Percentiles rank a stretch among this genome's conserved stretches.
These are phyloP conservation scores for Sarcodon aspratus DNA, from an alignment of 768 basidiomycete species.

Conservation along the genomic window DNA sequence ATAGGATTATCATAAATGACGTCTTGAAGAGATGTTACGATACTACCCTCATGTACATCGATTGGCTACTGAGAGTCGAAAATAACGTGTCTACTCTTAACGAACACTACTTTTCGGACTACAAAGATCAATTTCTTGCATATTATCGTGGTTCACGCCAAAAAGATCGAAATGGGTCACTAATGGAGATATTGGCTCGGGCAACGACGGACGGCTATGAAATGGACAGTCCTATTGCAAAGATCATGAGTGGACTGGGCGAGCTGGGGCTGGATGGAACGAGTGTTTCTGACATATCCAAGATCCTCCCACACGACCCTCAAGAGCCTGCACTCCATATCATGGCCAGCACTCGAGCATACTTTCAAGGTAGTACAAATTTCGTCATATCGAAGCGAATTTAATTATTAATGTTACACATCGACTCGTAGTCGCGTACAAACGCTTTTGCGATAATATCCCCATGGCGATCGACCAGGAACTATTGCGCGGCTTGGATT, in stretches of 20 bases:
- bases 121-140: slow-evolving; percentile 11
- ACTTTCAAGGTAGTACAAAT: slow-evolving; percentile 48
- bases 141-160: too few relatives aligned
- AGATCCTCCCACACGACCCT: too few relatives aligned
- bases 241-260: background rate
- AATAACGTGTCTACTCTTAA: slow-evolving; percentile 9
- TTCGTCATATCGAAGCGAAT: background rate
- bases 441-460: slow-evolving; percentile 42
- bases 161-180: too few relatives aligned
- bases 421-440: slow-evolving; percentile 33
- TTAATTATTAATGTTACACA: background rate
- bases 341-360: slow-evolving; percentile 59
- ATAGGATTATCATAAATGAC: slow-evolving; percentile 2
- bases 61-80: slow-evolving; percentile 3
- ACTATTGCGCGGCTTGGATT: slow-evolving; percentile 33
- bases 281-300: too few relatives aligned
- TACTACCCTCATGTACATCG: background rate
- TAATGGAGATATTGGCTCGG: too few relatives aligned
- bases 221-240: background rate
- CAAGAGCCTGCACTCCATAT: slow-evolving; percentile 41
- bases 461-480: slow-evolving; percentile 43
- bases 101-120: slow-evolving; percentile 10
- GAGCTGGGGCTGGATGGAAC: too few relatives aligned
- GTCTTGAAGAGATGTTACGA: slow-evolving; percentile 3
- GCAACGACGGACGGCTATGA: background rate